Evolutionary conservation across 225 moss, liverwort and hornwort species (phyloP), one percentile per base, ranked within the genome.

Genomic region (Bryoerythrophyllum caledonicum): DNA sequence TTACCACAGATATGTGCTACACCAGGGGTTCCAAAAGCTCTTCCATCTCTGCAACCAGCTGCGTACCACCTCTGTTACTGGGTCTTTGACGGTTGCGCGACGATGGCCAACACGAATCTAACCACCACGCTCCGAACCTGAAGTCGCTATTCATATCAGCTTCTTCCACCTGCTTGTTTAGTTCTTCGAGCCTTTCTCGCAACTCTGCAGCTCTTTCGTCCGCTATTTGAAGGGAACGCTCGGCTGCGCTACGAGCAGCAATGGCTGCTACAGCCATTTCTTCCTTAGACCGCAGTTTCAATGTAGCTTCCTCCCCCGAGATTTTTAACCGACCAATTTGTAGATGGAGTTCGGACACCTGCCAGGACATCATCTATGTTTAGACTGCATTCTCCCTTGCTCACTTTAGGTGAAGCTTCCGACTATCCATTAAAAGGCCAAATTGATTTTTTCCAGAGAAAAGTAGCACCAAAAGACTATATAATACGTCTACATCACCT

Each of bases 221-320:
- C 13, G 92, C 92, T 78, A 90, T 88, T 75, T 88, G 88, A 53
- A 90, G 88, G 16, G 92, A 90, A 62, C 92, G 84, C 67, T 92
- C 92, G 41, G 92, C 92, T 46, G 92, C 90, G 67, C 77, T 86
- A 20, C 86, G 88, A 53, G 92, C 90, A 58, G 85, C 83, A 73
- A 82, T 92, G 41, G 92, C 90, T 74, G 92, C 92, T 67, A 70
- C 61, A 15, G 90, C 84, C 90, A 92, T 92, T 64, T 92, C 85
- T 77, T 92, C 90, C 83, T 90, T 92, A 7, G 92, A 90, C 28
- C 85, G 81, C 51, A 92, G 63, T 76, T 86, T 90, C 68, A 70
- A 78, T 57, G 82, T 72, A 49, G 88, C 85, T 76, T 90, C 92
- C 82, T 88, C 87, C 44, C 85, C 38, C 49, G 83, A 55, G 60